phyloP scores from a whole-genome alignment of 176 grass and related monocot species.

The Thalia dealbata region DNA sequence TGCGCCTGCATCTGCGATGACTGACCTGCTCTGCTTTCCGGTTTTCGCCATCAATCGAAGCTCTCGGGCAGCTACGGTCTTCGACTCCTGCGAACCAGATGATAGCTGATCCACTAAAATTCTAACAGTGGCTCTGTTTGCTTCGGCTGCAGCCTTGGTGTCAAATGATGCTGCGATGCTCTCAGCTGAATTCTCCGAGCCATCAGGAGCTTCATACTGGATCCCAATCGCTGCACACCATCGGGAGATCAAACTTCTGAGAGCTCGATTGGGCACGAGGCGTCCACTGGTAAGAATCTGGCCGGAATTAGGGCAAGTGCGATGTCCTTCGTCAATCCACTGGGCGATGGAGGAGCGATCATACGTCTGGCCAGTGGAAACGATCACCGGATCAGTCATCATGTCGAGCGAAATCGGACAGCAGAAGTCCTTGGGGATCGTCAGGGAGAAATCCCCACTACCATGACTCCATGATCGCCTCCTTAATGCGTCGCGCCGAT shows the following conservation, averaged over 20 bases:
- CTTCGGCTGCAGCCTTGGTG: slow-evolving; percentile 52
- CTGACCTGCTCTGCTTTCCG: slow-evolving; percentile 60
- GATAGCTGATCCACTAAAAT: slow-evolving; percentile 58
- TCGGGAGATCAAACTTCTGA: slow-evolving; percentile 71
- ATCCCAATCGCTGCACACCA: slow-evolving; percentile 61
- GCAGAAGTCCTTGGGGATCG: slow-evolving; percentile 80
- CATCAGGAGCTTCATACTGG: slow-evolving; percentile 55
- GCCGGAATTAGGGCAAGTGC: slow-evolving; percentile 82
- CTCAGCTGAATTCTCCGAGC: slow-evolving; percentile 47
- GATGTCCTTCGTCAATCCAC: slow-evolving; percentile 88
- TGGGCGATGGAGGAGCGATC: slow-evolving; percentile 83
- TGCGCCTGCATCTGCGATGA: slow-evolving; percentile 70
- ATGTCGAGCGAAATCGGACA: slow-evolving; percentile 90
- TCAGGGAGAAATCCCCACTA: slow-evolving; percentile 53
- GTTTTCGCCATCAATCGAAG: slow-evolving; percentile 81
- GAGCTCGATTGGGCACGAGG: slow-evolving; percentile 47
- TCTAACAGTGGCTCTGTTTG: slow-evolving; percentile 51
- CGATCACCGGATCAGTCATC: slow-evolving; percentile 72
- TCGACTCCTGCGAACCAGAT: slow-evolving; percentile 36
- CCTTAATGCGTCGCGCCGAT: not conserved
- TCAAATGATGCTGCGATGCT: slow-evolving; percentile 39
- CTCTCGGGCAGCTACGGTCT: slow-evolving; percentile 51
- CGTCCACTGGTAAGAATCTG: slow-evolving; percentile 42
- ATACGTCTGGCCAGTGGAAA: slow-evolving; percentile 80
- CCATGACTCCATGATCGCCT: slow-evolving; percentile 19